Evolutionary conservation across 2,329 filamentous ascomycete species (phyloP).

Genomic region (Thielaviopsis ethacetica): DNA sequence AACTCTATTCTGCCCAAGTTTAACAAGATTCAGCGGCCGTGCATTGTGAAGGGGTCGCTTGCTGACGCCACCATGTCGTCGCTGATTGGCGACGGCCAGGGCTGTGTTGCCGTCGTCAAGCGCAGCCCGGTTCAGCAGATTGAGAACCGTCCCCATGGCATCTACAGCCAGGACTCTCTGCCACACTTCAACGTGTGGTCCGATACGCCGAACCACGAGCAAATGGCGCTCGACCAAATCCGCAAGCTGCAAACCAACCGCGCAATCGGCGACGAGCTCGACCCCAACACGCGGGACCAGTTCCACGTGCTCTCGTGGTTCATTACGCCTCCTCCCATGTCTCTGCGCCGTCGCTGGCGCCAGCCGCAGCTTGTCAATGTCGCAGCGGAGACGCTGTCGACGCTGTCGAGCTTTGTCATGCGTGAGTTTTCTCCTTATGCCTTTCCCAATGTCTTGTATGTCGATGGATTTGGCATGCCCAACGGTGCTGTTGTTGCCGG

Average conservation of each 20-base stretch:
- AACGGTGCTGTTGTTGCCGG: constrained; percentile 1
- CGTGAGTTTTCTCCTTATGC: constrained; percentile 12
- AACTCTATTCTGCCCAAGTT: constrained; percentile 23
- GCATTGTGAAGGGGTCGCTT: not conserved
- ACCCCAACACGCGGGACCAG: constrained; percentile 2
- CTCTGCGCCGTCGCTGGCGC: not conserved
- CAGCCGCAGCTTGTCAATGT: constrained; percentile 1
- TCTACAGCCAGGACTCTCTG: not conserved
- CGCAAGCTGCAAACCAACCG: constrained; percentile 5
- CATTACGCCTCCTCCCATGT: constrained; percentile 1
- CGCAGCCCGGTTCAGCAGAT: constrained; percentile 4
- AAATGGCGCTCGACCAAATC: constrained; percentile 6
- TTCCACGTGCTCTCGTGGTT: constrained; percentile 7
- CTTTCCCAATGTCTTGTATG: constrained; percentile 11
- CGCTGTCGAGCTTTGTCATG: constrained; percentile 10
- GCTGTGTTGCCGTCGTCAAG: constrained; percentile 15
- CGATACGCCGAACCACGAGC: constrained; percentile 1
- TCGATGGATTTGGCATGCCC: constrained; percentile 9
- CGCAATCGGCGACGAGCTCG: not conserved
- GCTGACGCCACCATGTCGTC: constrained; percentile 21
- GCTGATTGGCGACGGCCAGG: constrained; percentile 12
- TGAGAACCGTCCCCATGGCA: not conserved
- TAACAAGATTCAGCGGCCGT: constrained; percentile 19
- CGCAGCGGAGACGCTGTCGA: constrained; percentile 3
- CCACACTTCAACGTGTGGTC: constrained; percentile 2